phyloP scores from a whole-genome alignment of 2,329 filamentous ascomycete genomes.

The Aspergillus puulaauensis region DNA sequence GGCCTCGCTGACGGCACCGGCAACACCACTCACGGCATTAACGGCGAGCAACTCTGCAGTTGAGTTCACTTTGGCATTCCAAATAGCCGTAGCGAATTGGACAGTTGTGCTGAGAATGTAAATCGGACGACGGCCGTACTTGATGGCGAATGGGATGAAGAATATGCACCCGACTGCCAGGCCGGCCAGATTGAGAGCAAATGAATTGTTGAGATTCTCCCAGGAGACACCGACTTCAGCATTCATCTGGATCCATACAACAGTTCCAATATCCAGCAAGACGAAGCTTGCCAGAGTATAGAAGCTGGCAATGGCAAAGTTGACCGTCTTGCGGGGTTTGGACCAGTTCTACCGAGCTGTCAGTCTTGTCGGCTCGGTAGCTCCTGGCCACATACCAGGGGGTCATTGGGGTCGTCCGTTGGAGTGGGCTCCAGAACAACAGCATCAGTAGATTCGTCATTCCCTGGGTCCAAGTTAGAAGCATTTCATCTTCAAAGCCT shows the following conservation, averaged over 20 bases:
- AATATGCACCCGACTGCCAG: conserved; percentile 12
- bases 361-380: too few species aligned
- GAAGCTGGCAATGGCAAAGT: conserved; percentile 11
- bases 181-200: conserved; percentile 10
- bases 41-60: not conserved
- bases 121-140: conserved; percentile 11
- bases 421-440: conserved; percentile 15
- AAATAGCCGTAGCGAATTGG: not conserved
- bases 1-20: conserved; percentile 12
- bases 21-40: conserved; percentile 8
- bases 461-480: not conserved
- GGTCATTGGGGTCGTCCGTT: conserved; percentile 25
- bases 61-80: not conserved
- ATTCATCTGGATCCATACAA: conserved; percentile 6
- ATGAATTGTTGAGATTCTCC: conserved; percentile 10
- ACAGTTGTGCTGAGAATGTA: not conserved
- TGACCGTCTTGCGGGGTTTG: conserved; percentile 3
- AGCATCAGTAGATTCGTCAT: not conserved
- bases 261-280: conserved; percentile 8
- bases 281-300: conserved; percentile 3
- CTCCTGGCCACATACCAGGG: conserved; percentile 7
- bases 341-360: conserved; percentile 11
- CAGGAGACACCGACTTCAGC: conserved; percentile 10
- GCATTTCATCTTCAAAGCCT: too few species aligned
- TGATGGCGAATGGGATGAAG: conserved; percentile 14